A percentile compares a stretch with the other conserved stretches of the same genome.
Evolutionary conservation across 495 filamentous ascomycete species (phyloP).

Genomic region (Stereocaulon alpinum): DNA sequence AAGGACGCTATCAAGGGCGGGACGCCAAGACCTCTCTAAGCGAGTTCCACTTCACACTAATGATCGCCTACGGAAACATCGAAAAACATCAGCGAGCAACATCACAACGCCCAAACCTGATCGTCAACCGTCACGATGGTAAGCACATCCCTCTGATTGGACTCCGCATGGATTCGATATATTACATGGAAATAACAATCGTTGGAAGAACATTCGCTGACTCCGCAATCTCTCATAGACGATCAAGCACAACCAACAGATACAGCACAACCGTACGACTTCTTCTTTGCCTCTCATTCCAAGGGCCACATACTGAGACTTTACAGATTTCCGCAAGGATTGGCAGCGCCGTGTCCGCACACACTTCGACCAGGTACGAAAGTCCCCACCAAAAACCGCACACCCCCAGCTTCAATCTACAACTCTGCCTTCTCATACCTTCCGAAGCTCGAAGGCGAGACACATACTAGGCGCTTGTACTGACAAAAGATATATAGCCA

Average conservation of each 20-base stretch:
- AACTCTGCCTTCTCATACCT: background rate
- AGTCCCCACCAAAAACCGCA: conserved; percentile 21
- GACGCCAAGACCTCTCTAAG: conserved; percentile 1
- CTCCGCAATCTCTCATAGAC: conserved; percentile 39
- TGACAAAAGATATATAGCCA: conserved; percentile 48
- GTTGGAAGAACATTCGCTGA: background rate
- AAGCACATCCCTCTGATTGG: background rate
- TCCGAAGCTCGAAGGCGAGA: conserved; percentile 17
- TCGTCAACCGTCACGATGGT: conserved; percentile 60
- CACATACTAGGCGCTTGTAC: background rate
- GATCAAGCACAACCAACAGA: conserved; percentile 99
- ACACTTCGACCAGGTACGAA: conserved; percentile 97
- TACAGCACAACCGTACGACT: conserved; percentile 88
- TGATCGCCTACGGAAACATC: background rate
- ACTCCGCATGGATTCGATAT: background rate
- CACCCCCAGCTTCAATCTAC: background rate
- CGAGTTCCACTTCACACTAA: conserved; percentile 5
- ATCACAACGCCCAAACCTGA: conserved; percentile 41
- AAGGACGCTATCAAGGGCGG: background rate
- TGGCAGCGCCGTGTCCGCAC: conserved; percentile 96
- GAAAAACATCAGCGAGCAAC: conserved; percentile 10
- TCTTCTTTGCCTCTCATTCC: conserved; percentile 14
- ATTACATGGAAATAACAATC: background rate
- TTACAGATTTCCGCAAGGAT: conserved; percentile 97
- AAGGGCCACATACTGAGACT: conserved; percentile 17